phyloP scores from a whole-genome alignment of 225 moss, liverwort and hornwort genomes.

The Anthoceros angustus region DNA sequence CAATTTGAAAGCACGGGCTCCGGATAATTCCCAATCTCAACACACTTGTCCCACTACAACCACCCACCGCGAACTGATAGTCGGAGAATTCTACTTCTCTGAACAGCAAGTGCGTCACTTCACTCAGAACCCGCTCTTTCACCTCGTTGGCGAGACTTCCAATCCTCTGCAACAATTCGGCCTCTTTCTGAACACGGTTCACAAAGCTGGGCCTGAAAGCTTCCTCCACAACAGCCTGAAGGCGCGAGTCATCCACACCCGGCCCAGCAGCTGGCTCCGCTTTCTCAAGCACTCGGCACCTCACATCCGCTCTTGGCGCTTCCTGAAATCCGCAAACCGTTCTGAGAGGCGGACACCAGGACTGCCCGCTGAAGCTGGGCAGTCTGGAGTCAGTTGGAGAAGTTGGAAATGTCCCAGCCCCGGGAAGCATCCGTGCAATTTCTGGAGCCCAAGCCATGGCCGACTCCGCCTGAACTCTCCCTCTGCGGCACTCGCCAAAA shows the following conservation, averaged over 20 bases:
- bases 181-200: not conserved
- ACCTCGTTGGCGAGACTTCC: not conserved
- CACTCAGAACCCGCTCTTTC: not conserved
- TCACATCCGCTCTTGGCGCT: not conserved
- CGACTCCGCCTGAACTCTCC: not conserved
- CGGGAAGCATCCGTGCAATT: not conserved
- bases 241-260: not conserved
- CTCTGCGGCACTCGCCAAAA: no score
- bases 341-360: not conserved
- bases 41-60: not conserved
- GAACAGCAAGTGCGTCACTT: not conserved
- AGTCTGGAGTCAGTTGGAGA: not conserved
- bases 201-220: not conserved
- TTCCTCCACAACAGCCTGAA: not conserved
- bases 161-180: not conserved
- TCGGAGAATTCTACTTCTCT: not conserved
- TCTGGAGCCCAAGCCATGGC: not conserved
- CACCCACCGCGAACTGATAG: not conserved
- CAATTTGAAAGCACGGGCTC: not conserved
- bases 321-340: not conserved
- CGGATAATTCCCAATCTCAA: not conserved
- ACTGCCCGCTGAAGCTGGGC: not conserved
- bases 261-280: not conserved
- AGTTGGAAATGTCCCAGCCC: not conserved
- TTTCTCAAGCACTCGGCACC: not conserved